A percentile compares a stretch with the other conserved stretches of the same genome.
These are phyloP conservation scores for Russula abietina DNA, from an alignment of 768 basidiomycete genomes.

Conservation along the genomic window DNA sequence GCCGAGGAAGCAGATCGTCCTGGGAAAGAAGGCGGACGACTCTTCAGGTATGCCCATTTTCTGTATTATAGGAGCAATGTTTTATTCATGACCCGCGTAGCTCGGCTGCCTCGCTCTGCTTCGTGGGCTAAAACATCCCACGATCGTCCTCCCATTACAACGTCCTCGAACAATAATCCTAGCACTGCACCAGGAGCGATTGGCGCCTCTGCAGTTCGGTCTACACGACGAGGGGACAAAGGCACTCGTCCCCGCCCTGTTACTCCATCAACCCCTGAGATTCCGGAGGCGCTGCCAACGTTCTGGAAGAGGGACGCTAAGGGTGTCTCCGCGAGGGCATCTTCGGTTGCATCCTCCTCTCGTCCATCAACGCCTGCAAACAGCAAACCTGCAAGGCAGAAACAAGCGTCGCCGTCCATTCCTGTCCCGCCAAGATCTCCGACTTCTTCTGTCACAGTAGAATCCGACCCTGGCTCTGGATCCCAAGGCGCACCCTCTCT, in stretches of 20 bases:
- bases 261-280: constrained; percentile 32
- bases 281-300: constrained; percentile 10
- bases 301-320: constrained; percentile 39
- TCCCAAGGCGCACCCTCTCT: constrained; percentile 25
- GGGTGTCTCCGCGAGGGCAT: constrained; percentile 35
- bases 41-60: constrained; percentile 18
- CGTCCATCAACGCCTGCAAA: constrained; percentile 52
- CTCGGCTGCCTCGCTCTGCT: constrained; percentile 55
- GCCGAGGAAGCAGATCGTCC: constrained; percentile 43
- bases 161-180: constrained; percentile 25
- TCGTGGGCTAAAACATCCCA: constrained; percentile 38
- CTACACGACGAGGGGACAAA: constrained; percentile 26
- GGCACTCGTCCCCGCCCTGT: constrained; percentile 37
- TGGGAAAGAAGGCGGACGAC: constrained; percentile 54
- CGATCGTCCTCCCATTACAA: constrained; percentile 22
- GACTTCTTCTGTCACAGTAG: constrained; percentile 27
- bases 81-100: constrained; percentile 23
- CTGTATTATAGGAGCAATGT: not conserved
- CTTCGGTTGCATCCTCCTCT: constrained; percentile 47
- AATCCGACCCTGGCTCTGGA: constrained; percentile 27
- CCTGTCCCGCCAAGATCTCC: constrained; percentile 26
- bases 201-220: constrained; percentile 10
- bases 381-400: constrained; percentile 11
- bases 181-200: constrained; percentile 17
- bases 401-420: constrained; percentile 15